Conservation (phyloP, 345 rosid species). For the Eutrema yunnanense region DNA sequence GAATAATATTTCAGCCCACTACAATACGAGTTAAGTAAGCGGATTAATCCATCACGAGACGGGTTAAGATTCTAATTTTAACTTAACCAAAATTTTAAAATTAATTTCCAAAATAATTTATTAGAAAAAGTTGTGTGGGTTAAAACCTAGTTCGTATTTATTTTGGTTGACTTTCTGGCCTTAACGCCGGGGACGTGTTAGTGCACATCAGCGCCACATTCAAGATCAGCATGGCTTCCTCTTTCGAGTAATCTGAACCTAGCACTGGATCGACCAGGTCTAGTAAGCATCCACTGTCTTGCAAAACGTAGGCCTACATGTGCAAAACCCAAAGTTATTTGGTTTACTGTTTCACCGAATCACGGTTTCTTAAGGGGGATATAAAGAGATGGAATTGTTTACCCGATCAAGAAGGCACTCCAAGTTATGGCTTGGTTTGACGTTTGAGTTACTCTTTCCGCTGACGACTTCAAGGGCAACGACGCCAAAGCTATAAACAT, state of each 20-base stretch:
- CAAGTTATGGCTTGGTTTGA: slow-evolving; percentile 53
- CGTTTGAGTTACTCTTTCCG: slow-evolving; percentile 75
- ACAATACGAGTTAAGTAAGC: too few species aligned
- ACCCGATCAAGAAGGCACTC: slow-evolving; percentile 87
- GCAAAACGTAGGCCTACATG: slow-evolving; percentile 63
- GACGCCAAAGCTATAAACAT: slow-evolving; percentile 35
- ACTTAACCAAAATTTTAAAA: too few species aligned
- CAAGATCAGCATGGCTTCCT: slow-evolving; percentile 70
- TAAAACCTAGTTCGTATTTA: too few species aligned
- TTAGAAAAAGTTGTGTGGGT: too few species aligned
- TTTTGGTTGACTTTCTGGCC: slow-evolving; percentile 33
- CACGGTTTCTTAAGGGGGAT: too few species aligned
- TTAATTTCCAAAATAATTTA: too few species aligned
- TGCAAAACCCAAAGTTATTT: not conserved
- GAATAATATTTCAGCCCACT: too few species aligned
- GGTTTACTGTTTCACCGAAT: not conserved
- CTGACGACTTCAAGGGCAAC: slow-evolving; percentile 39
- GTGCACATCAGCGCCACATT: slow-evolving; percentile 75
- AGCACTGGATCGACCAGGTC: slow-evolving; percentile 61
- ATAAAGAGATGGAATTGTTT: not conserved
- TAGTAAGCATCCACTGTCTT: slow-evolving; percentile 58
- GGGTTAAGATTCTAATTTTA: too few species aligned
- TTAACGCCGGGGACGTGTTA: slow-evolving; percentile 71
- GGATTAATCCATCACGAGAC: too few species aligned
- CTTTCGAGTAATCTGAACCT: slow-evolving; percentile 46